Evolutionary conservation across 2,329 filamentous ascomycete genomes (phyloP), one percentile per base, ranked within the genome.

Genomic region (Lizonia empirigonia): DNA sequence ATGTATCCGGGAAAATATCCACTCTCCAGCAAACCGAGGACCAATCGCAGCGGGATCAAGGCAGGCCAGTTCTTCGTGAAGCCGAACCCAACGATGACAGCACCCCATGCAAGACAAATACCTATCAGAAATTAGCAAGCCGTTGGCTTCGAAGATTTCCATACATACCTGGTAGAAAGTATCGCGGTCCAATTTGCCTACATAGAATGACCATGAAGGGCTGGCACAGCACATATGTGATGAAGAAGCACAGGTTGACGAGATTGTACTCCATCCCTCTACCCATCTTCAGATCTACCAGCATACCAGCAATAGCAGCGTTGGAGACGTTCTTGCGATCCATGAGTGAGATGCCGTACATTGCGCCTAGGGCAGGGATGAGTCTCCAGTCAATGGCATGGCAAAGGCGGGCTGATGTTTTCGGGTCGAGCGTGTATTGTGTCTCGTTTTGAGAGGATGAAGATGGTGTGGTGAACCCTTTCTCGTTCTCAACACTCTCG

Each of bases 281-380:
- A 6, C 36, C 23, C 59, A 67, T 60, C 15, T 50, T 48, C 7
- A 67, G 48, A 23, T 67, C 62, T 1, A 29, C 47, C 13, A 59
- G 44, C 62, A 67, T 65, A 10, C 63, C 63, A n/a, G 63, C 62
- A 15, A 67, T 60, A 19, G 62, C 62, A 10, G 64, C 64, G 27
- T 64, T 65, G 15, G 60, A 61, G 6, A 67, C 56, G 19, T 65
- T 65, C 22, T 62, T 65, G n/a, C 64, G 56, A 30, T 67, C 62
- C 58, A 65, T 63, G 32, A 66, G 55, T 4, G 56, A 61, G 35
- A 64, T 63, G 23, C 59, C 62, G 33, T 63, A 64, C 62, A 65
- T 65, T 5, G 55, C 56, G 2, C 60, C 62, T 5, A 67, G 44
- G 4, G 59, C 58, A 4, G 64, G 62, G 27, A 67, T 57, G 9